Percentiles rank a stretch among this genome's conserved stretches.
Conservation (phyloP, 441 rosid genomes). For the Corymbia calophylla region DNA sequence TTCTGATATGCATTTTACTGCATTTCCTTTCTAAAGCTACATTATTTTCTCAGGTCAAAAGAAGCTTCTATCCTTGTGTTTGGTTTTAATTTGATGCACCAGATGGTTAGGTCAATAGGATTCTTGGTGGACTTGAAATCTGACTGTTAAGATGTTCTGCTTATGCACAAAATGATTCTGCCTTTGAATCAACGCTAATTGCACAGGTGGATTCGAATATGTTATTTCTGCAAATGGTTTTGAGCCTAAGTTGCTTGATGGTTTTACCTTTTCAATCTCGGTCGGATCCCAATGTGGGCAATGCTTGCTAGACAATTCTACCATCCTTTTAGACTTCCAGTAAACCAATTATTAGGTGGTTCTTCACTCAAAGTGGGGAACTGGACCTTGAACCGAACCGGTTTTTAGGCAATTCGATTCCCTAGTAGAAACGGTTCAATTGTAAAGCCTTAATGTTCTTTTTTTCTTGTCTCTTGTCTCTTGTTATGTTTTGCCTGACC, state of each 20-base stretch:
- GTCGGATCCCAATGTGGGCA: background rate
- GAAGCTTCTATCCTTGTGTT: background rate
- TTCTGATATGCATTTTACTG: background rate
- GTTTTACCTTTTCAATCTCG: background rate
- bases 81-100: background rate
- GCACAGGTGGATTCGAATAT: background rate
- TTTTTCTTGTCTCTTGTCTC: background rate
- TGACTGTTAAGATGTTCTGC: background rate
- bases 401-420: background rate
- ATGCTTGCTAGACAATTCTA: background rate
- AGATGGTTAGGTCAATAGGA: background rate
- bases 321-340: too few relatives aligned
- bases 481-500: background rate
- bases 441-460: background rate
- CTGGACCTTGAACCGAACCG: background rate
- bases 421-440: background rate
- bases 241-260: background rate
- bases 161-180: background rate
- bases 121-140: background rate
- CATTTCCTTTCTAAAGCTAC: background rate
- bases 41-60: background rate
- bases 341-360: background rate
- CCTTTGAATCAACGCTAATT: background rate
- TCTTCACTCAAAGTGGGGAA: background rate
- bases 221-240: background rate